These are phyloP conservation scores for Saccharomycopsis vini DNA, from an alignment of 805 yeast genomes.

Conservation along the genomic window DNA sequence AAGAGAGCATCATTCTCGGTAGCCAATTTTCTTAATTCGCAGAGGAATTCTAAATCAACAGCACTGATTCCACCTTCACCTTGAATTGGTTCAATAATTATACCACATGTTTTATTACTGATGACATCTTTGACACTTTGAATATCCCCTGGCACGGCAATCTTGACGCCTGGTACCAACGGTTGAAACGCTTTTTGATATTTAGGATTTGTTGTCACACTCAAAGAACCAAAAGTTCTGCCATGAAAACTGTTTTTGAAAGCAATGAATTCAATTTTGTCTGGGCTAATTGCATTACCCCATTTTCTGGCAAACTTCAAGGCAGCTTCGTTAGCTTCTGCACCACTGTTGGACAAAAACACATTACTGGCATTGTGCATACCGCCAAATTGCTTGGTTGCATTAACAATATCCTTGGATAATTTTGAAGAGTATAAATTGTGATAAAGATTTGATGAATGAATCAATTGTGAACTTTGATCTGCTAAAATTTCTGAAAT, in stretches of 20 bases:
- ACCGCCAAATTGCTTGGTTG: constrained; percentile 66
- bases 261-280: constrained; percentile 72
- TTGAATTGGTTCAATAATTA: constrained; percentile 93
- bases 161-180: constrained; percentile 78
- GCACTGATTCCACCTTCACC: constrained; percentile 95
- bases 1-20: constrained; percentile 60
- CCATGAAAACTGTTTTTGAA: constrained; percentile 92
- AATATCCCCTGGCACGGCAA: constrained; percentile 55
- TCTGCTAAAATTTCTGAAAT: constrained; percentile 61
- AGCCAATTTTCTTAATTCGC: constrained; percentile 59
- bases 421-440: constrained; percentile 79
- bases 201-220: constrained; percentile 88
- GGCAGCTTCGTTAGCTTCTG: constrained; percentile 78
- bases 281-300: constrained; percentile 47
- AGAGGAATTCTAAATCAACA: constrained; percentile 53
- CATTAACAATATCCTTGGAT: constrained; percentile 58
- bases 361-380: constrained; percentile 75
- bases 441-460: constrained; percentile 78
- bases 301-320: constrained; percentile 72
- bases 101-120: constrained; percentile 55
- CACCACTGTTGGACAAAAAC: constrained; percentile 61
- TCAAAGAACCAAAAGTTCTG: constrained; percentile 84
- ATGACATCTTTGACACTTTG: constrained; percentile 44
- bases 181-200: constrained; percentile 90
- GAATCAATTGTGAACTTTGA: constrained; percentile 68